Evolutionary conservation across 2,329 filamentous ascomycete genomes (phyloP).

Genomic region (Pseudocercospora cruenta): DNA sequence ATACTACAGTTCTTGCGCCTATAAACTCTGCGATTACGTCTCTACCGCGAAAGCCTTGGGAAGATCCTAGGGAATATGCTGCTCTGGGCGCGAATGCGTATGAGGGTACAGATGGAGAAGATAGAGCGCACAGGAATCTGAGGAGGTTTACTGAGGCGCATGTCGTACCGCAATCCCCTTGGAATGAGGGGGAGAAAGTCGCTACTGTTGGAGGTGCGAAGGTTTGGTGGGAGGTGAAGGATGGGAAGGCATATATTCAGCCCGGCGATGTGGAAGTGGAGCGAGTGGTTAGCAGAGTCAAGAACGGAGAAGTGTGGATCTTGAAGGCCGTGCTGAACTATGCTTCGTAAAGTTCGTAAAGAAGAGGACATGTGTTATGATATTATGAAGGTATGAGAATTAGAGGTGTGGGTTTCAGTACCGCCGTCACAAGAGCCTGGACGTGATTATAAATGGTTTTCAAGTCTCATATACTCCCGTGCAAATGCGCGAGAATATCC

Average conservation of each 20-base stretch:
- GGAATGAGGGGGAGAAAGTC: constrained; percentile 68
- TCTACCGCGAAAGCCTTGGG: constrained; percentile 86
- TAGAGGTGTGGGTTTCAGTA: not conserved
- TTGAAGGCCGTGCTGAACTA: constrained; percentile 65
- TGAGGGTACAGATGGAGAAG: constrained; percentile 72
- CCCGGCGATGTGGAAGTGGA: constrained; percentile 80
- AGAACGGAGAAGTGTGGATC: constrained; percentile 89
- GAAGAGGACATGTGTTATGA: not conserved
- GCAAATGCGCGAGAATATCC: not conserved
- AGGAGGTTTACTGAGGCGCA: constrained; percentile 83
- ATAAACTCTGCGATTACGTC: constrained; percentile 78
- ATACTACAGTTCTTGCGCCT: constrained; percentile 86
- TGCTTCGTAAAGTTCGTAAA: constrained; percentile 13
- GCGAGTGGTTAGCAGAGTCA: constrained; percentile 72
- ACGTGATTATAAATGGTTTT: not conserved
- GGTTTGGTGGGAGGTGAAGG: constrained; percentile 79
- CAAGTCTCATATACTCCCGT: not conserved
- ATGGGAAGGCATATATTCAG: constrained; percentile 71
- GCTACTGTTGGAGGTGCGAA: constrained; percentile 70
- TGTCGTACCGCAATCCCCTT: constrained; percentile 74
- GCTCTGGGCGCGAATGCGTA: constrained; percentile 71
- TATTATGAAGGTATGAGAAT: not conserved
- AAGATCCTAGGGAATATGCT: constrained; percentile 72
- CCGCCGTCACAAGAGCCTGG: not conserved
- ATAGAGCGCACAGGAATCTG: constrained; percentile 76